Evolutionary conservation across 495 filamentous ascomycete genomes (phyloP).

Genomic region (Sordaria brevicollis): DNA sequence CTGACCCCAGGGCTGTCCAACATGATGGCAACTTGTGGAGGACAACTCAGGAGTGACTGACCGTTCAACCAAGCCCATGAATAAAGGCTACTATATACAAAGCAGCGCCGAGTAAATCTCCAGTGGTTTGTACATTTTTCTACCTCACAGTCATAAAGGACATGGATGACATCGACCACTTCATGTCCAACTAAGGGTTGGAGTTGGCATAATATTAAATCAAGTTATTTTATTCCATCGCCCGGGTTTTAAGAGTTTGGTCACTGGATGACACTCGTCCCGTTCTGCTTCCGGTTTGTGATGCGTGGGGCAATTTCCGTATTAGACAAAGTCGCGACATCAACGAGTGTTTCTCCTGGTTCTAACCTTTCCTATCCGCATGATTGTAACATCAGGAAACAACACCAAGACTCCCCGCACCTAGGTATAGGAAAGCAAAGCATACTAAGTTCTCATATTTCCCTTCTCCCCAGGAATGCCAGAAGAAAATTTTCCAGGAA

Average conservation of each 20-base stretch:
- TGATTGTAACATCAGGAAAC: background rate
- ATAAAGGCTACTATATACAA: background rate
- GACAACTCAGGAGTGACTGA: background rate
- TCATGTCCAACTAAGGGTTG: background rate
- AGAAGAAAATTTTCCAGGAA: background rate
- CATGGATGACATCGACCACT: background rate
- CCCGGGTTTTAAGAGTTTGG: background rate
- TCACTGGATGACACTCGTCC: background rate
- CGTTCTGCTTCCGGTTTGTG: slow-evolving; percentile 1
- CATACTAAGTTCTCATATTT: background rate
- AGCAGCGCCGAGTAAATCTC: background rate
- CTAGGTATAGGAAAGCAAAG: background rate
- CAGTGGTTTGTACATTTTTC: background rate
- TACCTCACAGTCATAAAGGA: too few relatives aligned
- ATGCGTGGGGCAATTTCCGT: background rate
- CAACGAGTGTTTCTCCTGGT: background rate
- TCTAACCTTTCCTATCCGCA: background rate
- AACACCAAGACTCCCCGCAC: background rate
- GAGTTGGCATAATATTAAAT: background rate
- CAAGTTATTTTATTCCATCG: background rate
- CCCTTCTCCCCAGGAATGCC: background rate
- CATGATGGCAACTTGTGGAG: background rate
- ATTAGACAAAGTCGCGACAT: background rate
- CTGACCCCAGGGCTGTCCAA: background rate
- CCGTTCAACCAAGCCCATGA: background rate